Conservation (phyloP, 106 monocot species). For the Phalaenopsis equestris region DNA sequence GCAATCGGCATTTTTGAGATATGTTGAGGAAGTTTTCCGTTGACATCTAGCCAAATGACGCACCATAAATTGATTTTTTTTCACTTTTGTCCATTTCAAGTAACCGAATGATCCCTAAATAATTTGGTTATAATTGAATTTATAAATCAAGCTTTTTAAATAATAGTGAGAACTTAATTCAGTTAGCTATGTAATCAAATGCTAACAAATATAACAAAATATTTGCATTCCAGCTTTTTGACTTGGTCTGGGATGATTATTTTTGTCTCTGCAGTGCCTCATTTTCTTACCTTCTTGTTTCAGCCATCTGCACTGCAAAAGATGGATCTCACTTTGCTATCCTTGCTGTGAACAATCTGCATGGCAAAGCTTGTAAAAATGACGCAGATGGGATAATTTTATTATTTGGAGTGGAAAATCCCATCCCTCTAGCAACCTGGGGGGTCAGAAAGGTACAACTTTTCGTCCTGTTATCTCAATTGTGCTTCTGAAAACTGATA, state of each 20-base stretch:
- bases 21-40: background rate
- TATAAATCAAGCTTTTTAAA: constrained; percentile 1
- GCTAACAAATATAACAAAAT: background rate
- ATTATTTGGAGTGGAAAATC: constrained; percentile 56
- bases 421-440: constrained; percentile 55
- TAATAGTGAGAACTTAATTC: background rate
- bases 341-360: constrained; percentile 26
- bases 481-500: background rate
- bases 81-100: too few species aligned
- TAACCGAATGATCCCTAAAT: too few species aligned
- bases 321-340: constrained; percentile 72
- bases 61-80: too few species aligned
- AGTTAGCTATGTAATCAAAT: background rate
- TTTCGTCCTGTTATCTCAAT: background rate
- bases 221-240: background rate
- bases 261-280: background rate
- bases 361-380: background rate
- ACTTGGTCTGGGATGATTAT: background rate
- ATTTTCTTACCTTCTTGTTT: constrained; percentile 9
- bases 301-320: constrained; percentile 46
- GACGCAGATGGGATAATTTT: constrained; percentile 63
- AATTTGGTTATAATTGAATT: too few species aligned
- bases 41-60: too few species aligned
- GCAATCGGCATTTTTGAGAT: background rate
- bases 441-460: constrained; percentile 67